A percentile compares a stretch with the other conserved stretches of the same genome.
These are phyloP conservation scores for Leccinum fuscescens DNA, from an alignment of 1,284 basidiomycete genomes.

Conservation along the genomic window DNA sequence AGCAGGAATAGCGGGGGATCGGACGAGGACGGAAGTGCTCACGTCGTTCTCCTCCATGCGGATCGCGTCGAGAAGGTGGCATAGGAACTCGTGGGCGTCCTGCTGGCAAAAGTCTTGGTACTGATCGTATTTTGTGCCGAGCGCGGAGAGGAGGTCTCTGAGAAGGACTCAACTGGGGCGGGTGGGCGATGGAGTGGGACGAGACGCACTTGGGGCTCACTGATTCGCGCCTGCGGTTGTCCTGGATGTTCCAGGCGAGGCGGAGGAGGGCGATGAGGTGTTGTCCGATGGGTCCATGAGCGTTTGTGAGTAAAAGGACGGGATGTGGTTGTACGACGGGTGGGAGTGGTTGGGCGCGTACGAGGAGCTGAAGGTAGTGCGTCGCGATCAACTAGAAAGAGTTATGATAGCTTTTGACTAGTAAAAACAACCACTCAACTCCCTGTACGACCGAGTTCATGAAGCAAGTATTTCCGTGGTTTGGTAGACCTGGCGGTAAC, in stretches of 20 bases:
- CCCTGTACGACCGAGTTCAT: conserved; percentile 86
- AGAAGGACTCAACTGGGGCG: neutral
- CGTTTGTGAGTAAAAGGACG: conserved; percentile 56
- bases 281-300: conserved; percentile 60
- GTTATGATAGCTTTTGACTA: too few relatives aligned
- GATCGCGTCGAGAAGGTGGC: conserved; percentile 89
- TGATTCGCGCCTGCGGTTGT: conserved; percentile 44
- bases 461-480: conserved; percentile 91
- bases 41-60: conserved; percentile 94
- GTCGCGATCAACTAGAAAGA: conserved; percentile 41
- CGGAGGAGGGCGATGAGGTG: conserved; percentile 55
- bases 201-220: conserved; percentile 59
- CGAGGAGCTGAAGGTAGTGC: conserved; percentile 56
- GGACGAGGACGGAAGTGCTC: conserved; percentile 30
- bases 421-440: conserved; percentile 33
- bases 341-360: conserved; percentile 52
- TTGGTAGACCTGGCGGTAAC: conserved; percentile 74
- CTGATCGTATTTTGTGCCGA: conserved; percentile 88
- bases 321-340: conserved; percentile 41
- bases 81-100: conserved; percentile 90
- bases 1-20: neutral
- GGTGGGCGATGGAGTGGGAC: neutral
- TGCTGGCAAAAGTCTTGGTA: conserved; percentile 91
- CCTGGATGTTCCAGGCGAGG: conserved; percentile 61
- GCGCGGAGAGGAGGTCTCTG: conserved; percentile 61